phyloP scores from a whole-genome alignment of 2,329 filamentous ascomycete genomes.

The Diaporthe humulicola region DNA sequence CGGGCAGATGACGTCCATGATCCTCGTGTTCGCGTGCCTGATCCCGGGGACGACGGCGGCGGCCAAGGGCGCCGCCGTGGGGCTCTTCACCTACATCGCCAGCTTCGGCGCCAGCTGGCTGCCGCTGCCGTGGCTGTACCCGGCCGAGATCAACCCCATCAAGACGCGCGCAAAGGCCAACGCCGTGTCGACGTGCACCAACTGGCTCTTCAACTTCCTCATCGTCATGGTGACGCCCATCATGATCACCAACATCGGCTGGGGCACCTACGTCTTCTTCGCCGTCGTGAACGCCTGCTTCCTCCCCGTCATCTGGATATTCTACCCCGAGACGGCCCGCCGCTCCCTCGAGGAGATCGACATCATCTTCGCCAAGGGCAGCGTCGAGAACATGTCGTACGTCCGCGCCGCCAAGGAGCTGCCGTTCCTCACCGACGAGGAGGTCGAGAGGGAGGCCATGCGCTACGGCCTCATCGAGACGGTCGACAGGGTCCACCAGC shows the following conservation, averaged over 20 bases:
- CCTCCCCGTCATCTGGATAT: slow-evolving; percentile 64
- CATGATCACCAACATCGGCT: slow-evolving; percentile 70
- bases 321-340: slow-evolving; percentile 66
- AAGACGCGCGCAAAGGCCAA: slow-evolving; percentile 73
- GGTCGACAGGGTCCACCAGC: slow-evolving; percentile 37
- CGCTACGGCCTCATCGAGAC: slow-evolving; percentile 47
- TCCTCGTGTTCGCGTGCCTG: slow-evolving; percentile 56
- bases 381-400: slow-evolving; percentile 70
- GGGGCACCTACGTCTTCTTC: slow-evolving; percentile 69
- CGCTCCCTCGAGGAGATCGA: slow-evolving; percentile 78
- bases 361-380: slow-evolving; percentile 70
- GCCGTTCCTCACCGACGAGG: slow-evolving; percentile 63
- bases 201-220: slow-evolving; percentile 74
- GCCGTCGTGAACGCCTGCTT: slow-evolving; percentile 66
- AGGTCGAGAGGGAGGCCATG: slow-evolving; percentile 64
- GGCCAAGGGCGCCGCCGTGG: slow-evolving; percentile 55
- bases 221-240: slow-evolving; percentile 77
- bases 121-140: slow-evolving; percentile 73
- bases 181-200: slow-evolving; percentile 72
- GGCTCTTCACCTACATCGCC: slow-evolving; percentile 64
- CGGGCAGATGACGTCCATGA: slow-evolving; percentile 73
- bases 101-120: slow-evolving; percentile 57
- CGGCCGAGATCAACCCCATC: slow-evolving; percentile 71
- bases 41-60: slow-evolving; percentile 51
- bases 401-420: slow-evolving; percentile 70